A percentile compares a stretch with the other conserved stretches of the same genome.
Conservation (phyloP, 352 stramenopile species). For the Globisporangium parvum region DNA sequence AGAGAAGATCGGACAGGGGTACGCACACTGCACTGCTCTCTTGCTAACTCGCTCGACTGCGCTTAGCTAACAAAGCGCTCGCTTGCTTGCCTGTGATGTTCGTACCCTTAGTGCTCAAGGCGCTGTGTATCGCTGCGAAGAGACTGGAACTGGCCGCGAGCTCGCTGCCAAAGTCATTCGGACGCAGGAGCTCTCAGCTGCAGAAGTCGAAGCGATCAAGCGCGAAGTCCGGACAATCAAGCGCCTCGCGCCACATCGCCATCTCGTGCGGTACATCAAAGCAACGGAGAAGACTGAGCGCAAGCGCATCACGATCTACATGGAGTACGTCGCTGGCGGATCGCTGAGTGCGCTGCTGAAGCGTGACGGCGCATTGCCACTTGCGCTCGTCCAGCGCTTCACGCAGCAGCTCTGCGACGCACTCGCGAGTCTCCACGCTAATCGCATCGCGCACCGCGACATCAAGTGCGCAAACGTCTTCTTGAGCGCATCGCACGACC, state of each 20-base stretch:
- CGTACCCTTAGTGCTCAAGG: slow-evolving; percentile 34
- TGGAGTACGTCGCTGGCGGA: slow-evolving; percentile 84
- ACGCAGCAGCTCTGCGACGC: slow-evolving; percentile 77
- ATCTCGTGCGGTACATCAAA: slow-evolving; percentile 64
- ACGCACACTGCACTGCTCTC: slow-evolving; percentile 4
- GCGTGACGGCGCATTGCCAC: slow-evolving; percentile 30
- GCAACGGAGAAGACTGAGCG: slow-evolving; percentile 52
- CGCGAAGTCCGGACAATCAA: slow-evolving; percentile 68
- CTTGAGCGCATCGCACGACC: slow-evolving; percentile 23
- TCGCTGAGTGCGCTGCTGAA: slow-evolving; percentile 63
- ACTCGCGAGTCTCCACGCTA: slow-evolving; percentile 81
- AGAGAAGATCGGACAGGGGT: slow-evolving; percentile 80
- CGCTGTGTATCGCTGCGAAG: slow-evolving; percentile 65
- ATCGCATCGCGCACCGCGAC: slow-evolving; percentile 86
- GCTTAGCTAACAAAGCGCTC: too few relatives aligned
- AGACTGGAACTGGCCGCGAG: slow-evolving; percentile 40
- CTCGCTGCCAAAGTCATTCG: slow-evolving; percentile 67
- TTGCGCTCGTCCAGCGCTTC: slow-evolving; percentile 51
- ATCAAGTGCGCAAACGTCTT: slow-evolving; percentile 88
- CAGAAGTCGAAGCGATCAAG: slow-evolving; percentile 54
- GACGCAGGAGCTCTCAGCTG: slow-evolving; percentile 40
- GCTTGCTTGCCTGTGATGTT: not conserved
- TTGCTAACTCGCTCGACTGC: not conserved
- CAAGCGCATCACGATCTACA: slow-evolving; percentile 66
- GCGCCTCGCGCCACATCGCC: slow-evolving; percentile 30